phyloP scores from a whole-genome alignment of 352 stramenopile species.

The Globisporangium okanoganense region DNA sequence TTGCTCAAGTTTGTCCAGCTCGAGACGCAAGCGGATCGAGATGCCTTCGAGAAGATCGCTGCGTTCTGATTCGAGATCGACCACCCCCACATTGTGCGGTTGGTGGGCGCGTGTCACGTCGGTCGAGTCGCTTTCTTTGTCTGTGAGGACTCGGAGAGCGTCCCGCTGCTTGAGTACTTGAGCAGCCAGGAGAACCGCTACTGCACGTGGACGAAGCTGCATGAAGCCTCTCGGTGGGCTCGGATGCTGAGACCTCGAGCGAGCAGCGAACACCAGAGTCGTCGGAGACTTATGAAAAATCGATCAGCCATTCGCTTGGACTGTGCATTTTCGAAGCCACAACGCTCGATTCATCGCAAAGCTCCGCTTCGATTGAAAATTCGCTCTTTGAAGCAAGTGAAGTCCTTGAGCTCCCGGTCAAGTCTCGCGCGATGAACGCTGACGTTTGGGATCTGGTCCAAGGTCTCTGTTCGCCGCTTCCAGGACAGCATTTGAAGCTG shows the following conservation, averaged over 20 bases:
- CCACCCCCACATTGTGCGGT: neutral
- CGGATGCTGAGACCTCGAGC: too few species aligned
- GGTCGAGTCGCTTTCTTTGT: neutral
- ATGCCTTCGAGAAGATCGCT: neutral
- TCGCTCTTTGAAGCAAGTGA: neutral
- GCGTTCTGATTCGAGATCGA: neutral
- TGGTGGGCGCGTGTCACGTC: neutral
- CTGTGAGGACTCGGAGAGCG: neutral
- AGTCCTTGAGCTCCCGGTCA: neutral
- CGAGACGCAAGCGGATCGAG: neutral
- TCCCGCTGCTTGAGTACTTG: neutral
- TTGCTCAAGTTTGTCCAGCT: slow-evolving; percentile 1
- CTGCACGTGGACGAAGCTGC: neutral
- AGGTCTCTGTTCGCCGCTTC: neutral
- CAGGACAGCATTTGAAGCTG: neutral
- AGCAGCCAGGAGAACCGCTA: neutral
- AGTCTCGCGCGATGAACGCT: neutral
- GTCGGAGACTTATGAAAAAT: too few species aligned
- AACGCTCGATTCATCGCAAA: neutral
- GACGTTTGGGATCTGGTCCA: neutral
- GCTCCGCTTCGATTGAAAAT: neutral
- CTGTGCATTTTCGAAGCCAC: neutral
- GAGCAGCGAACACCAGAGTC: too few species aligned
- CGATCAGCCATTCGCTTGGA: neutral
- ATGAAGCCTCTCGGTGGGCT: neutral